Conservation (phyloP, 2,329 filamentous ascomycete species). For the Colletotrichum nymphaeae region DNA sequence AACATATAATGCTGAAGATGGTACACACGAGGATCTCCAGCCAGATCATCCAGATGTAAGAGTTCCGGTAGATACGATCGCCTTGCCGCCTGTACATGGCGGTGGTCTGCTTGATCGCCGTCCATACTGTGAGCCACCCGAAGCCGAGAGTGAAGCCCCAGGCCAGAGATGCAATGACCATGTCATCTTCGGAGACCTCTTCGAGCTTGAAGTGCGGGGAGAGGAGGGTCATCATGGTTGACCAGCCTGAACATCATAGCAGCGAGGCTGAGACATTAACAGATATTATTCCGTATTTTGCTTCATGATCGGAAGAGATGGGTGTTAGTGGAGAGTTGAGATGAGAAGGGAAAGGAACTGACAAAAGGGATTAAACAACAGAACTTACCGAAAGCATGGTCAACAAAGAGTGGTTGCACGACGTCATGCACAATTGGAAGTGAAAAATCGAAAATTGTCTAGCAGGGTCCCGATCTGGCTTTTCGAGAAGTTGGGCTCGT, state of each 20-base stretch:
- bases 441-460: neutral
- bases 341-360: neutral
- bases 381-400: constrained; percentile 12
- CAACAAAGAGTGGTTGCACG: neutral
- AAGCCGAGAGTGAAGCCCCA: constrained; percentile 54
- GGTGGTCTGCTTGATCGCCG: constrained; percentile 48
- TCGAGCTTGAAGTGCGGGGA: constrained; percentile 37
- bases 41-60: constrained; percentile 62
- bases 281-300: neutral
- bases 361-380: neutral
- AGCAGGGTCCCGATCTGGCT: constrained; percentile 4
- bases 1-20: constrained; percentile 52
- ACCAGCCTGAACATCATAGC: constrained; percentile 26
- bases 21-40: constrained; percentile 55
- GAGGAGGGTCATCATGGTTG: constrained; percentile 34
- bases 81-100: constrained; percentile 48
- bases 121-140: constrained; percentile 52
- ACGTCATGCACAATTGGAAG: constrained; percentile 15
- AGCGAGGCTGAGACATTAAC: constrained; percentile 14
- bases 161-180: constrained; percentile 46
- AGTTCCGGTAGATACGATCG: constrained; percentile 46
- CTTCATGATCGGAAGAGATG: constrained; percentile 4
- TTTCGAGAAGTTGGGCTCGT: neutral
- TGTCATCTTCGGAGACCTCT: constrained; percentile 39
- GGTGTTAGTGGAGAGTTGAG: neutral